Evolutionary conservation across 192 early-diverging fungal species (phyloP), one percentile per base, ranked within the genome.

Genomic region (Coemansia sp.): DNA sequence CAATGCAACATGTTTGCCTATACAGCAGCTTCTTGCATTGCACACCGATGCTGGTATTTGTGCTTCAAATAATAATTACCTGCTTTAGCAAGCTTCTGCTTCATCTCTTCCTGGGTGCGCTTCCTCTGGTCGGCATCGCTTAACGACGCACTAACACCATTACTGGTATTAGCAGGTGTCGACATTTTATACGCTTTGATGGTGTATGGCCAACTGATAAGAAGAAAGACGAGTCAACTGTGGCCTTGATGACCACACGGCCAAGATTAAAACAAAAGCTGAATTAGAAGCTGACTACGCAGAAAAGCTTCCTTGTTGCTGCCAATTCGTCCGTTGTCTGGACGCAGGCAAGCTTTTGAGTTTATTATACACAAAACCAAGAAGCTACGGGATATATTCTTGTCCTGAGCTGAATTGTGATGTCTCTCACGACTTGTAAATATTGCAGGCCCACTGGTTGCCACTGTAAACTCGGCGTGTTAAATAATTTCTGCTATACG

Each of bases 61-160:
- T n/a, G 3, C 25, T 54, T 2, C 19, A 29, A 29, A 24, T 60
- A 71, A 71, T 70, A 79, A 14, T 70, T 79, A 79, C 76, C 76
- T 35, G 55, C 49, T 47, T 70, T 70, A 53, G 56, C 43, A 59
- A 79, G 70, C 61, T 73, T 68, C 48, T 23, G 59, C 35, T 67
- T 67, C 15, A 71, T 62, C 55, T 79, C 71, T 37, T 79, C 76
- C 53, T 70, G 72, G 55, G 63, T 57, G 8, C 57, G 35, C 57
- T 59, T 52, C 49, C 57, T 73, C 22, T 67, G 71, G 45, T 79
- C 76, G 21, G 67, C 47, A 21, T 73, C 72, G 43, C 56, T 49
- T 1, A 62, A 57, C 22, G 63, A 22, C 5, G n/a, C 53, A 25
- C 53, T 55, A 25, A n/a, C 29, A n/a, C 27, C 59, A 61, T 61